These are phyloP conservation scores for Piromyces finnis DNA, from an alignment of 192 early-diverging fungal species.

Conservation along the genomic window DNA sequence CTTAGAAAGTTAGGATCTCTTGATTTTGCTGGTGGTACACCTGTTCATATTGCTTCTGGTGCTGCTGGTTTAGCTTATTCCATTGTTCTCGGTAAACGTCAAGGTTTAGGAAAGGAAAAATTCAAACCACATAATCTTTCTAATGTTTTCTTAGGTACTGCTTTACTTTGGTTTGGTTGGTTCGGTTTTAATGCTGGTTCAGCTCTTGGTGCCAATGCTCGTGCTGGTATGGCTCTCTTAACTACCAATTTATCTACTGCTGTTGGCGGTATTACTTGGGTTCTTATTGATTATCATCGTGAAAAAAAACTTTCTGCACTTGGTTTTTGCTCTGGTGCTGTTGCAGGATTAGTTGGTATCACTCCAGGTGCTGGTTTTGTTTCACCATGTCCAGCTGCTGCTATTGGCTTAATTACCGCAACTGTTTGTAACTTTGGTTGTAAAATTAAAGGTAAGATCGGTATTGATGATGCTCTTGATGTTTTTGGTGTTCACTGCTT, in stretches of 20 bases:
- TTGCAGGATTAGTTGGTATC: slow-evolving; percentile 69
- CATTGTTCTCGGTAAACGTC: slow-evolving; percentile 63
- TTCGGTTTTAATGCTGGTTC: slow-evolving; percentile 75
- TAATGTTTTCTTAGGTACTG: slow-evolving; percentile 64
- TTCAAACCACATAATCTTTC: slow-evolving; percentile 66
- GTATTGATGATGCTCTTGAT: slow-evolving; percentile 37
- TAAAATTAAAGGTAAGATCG: slow-evolving; percentile 38
- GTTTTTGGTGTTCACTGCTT: slow-evolving; percentile 41
- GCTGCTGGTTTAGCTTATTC: slow-evolving; percentile 65
- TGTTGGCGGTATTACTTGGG: slow-evolving; percentile 50
- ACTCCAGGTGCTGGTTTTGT: slow-evolving; percentile 73
- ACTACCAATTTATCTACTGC: slow-evolving; percentile 58
- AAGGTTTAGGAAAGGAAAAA: slow-evolving; percentile 36
- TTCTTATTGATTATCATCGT: slow-evolving; percentile 47
- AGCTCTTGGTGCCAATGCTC: slow-evolving; percentile 47
- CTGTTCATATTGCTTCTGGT: slow-evolving; percentile 68
- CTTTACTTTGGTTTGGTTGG: slow-evolving; percentile 83
- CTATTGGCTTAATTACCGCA: slow-evolving; percentile 53
- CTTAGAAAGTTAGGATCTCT: slow-evolving; percentile 47
- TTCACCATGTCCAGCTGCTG: slow-evolving; percentile 45
- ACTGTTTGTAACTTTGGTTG: slow-evolving; percentile 39
- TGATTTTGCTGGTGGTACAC: slow-evolving; percentile 77
- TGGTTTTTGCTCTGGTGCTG: slow-evolving; percentile 75
- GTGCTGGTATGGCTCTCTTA: slow-evolving; percentile 56
- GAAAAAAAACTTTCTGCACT: slow-evolving; percentile 58